phyloP scores from a whole-genome alignment of 306 rosid species.

The Hippophae gyantsensis region DNA sequence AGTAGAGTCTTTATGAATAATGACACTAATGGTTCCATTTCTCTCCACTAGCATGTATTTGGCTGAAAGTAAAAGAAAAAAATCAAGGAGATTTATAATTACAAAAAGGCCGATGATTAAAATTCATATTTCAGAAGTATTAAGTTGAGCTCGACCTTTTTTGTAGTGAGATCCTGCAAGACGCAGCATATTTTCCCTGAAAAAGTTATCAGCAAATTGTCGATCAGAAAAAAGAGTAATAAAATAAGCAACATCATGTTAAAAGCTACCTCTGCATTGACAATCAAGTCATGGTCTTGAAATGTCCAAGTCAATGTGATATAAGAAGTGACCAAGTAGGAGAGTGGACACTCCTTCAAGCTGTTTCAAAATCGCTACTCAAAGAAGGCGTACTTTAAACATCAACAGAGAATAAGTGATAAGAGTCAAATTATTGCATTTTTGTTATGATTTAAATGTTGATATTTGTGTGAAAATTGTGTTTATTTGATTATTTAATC shows the following conservation, averaged over 20 bases:
- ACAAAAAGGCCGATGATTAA: slow-evolving; percentile 9
- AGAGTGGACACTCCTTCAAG: slow-evolving; percentile 9
- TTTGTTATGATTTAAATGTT: too few relatives aligned
- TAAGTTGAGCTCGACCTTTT: slow-evolving; percentile 43
- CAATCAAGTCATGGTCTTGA: slow-evolving; percentile 1
- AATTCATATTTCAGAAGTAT: slow-evolving; percentile 7
- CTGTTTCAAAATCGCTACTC: neutral
- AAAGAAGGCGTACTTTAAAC: slow-evolving; percentile 1
- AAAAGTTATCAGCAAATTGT: slow-evolving; percentile 16
- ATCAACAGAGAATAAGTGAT: neutral
- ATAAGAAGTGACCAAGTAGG: slow-evolving; percentile 4
- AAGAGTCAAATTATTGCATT: too few relatives aligned
- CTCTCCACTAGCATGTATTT: slow-evolving; percentile 82
- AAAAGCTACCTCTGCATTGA: neutral
- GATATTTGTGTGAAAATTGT: too few relatives aligned
- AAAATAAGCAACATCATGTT: slow-evolving; percentile 10
- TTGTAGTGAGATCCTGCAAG: slow-evolving; percentile 49
- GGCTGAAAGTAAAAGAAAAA: slow-evolving; percentile 30
- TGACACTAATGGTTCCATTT: slow-evolving; percentile 44
- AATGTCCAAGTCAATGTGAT: too few relatives aligned
- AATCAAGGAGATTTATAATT: slow-evolving; percentile 3
- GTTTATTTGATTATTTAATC: too few relatives aligned
- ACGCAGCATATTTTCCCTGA: slow-evolving; percentile 52
- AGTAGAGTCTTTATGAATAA: slow-evolving; percentile 73
- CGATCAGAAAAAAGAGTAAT: slow-evolving; percentile 8